Evolutionary conservation across 345 rosid species (phyloP), one percentile per base, ranked within the genome.

Genomic region (Eucalyptus guilfoylei): DNA sequence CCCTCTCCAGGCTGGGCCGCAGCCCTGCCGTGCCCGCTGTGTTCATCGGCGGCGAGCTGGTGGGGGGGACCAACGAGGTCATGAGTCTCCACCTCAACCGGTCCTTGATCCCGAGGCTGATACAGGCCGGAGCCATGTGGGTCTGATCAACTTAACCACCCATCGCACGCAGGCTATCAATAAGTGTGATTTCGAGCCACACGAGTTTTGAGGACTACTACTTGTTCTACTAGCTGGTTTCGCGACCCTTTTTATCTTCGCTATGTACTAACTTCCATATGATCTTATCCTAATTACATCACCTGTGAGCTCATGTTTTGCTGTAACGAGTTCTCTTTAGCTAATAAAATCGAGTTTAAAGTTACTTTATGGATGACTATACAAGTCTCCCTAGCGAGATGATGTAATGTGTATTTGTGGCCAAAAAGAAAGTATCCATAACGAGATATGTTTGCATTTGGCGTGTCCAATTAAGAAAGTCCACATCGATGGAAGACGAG

Each of bases 1-100:
- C 95, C 14, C 93, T 97, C n/a, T 19, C 92, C 8, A 91, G 97
- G 89, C 94, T 93, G 11, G 99, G 99, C 6, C 93, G 96, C 91
- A 93, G 92, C 90, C 95, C 96, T 0, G 80, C 95, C 5, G 93
- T 96, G 89, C 99, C 99, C 0, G 93, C 94, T 0, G 95, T 97
- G 54, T 97, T 97, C 93, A 95, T 97, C 14, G 97, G 99, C 2
- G 98, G 98, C 28, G 94, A 95, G 85, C 95, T 96, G 80, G 93
- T 97, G 8, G 99, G 99, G 58, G 99, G 99, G 45, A 92, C 98
- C 88, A 94, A 95, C 52, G 97, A 96, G 92, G 92, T 96, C 90
- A 96, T 96, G 99, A 96, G 95, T 88, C 96, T 95, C 89, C 99
- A 96, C 91, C 99, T 97, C 83, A 95, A 92, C 86, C 94, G 96